Evolutionary conservation across 768 basidiomycete species (phyloP), one percentile per base, ranked within the genome.

Genomic region (Exidia glandulosa): DNA sequence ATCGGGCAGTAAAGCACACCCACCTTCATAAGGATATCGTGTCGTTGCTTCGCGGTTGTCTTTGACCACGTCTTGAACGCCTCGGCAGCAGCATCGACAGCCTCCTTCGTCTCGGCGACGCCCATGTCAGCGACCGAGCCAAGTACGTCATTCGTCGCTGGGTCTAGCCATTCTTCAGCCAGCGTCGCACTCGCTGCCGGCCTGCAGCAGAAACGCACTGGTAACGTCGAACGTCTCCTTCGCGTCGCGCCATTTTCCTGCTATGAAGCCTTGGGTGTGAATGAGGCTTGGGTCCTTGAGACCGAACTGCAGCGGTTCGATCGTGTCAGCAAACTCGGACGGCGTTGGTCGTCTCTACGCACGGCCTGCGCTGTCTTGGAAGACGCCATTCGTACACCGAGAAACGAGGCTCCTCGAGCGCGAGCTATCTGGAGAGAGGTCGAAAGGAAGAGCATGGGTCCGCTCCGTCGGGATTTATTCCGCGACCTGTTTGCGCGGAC

Each of bases 91-190:
- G 88, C 88, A 23, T 82, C 75, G 62, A 98, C 93, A 30, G 94
- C 96, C 63, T 83, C 76, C 65, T 85, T 84, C 10, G 91, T 89
- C 72, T 97, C 93, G 30, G 78, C 78, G 48, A 90, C 68, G 10
- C 87, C 88, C 87, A 96, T 90, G 68, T 98, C 95, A 3, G 94
- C 90, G 30, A 94, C 79, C 0, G 81, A 85, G 14, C 94, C 95
- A 50, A 97, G 81, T 61, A 82, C 81, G 64, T 94, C 82, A 45
- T 81, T 81, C 3, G 87, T 95, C 5, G 93, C 90, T 32, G 95
- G 95, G 75, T 97, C 94, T 95, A 60, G 12, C 2, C 32, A 47
- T 57, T n/a, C n/a, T n/a, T n/a, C n/a, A n/a, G n/a, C n/a, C 25
- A 6, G 59, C 6, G 34, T 36, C 13, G 16, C 31, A 47, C 32